These are phyloP conservation scores for Prunus kanzakura DNA, from an alignment of 306 rosid species.

Conservation along the genomic window DNA sequence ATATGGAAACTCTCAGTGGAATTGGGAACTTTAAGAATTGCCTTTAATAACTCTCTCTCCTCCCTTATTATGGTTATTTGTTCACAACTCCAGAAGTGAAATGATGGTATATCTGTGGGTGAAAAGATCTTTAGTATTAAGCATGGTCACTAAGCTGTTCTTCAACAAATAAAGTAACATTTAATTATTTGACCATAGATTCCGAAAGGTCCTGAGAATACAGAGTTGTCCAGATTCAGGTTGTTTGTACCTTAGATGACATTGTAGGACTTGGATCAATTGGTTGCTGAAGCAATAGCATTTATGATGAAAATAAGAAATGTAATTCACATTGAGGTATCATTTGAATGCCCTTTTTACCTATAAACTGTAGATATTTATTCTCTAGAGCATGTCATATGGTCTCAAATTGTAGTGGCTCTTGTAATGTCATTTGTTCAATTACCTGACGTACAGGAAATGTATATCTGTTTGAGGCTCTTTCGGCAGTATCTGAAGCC, in stretches of 20 bases:
- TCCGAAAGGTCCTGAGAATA: background rate
- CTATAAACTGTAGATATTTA: background rate
- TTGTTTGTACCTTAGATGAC: background rate
- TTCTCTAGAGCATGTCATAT: background rate
- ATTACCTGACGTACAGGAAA: background rate
- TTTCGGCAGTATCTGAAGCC: background rate
- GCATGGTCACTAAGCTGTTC: background rate
- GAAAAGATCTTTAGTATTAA: background rate
- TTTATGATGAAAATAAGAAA: background rate
- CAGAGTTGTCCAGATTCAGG: background rate
- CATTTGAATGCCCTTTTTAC: background rate
- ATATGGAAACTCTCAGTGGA: background rate
- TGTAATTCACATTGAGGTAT: background rate
- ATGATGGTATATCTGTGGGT: background rate
- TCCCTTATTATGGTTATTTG: background rate
- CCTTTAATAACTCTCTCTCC: background rate
- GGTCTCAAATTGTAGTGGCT: background rate
- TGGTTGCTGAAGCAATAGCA: background rate
- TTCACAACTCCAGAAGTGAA: background rate
- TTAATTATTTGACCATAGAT: background rate
- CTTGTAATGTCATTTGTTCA: background rate
- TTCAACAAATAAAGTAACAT: background rate
- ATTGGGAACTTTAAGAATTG: background rate
- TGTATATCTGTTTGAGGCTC: background rate
- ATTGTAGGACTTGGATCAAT: background rate